These are phyloP conservation scores for Fusarium agapanthi DNA, from an alignment of 2,329 filamentous ascomycete genomes.

Conservation along the genomic window DNA sequence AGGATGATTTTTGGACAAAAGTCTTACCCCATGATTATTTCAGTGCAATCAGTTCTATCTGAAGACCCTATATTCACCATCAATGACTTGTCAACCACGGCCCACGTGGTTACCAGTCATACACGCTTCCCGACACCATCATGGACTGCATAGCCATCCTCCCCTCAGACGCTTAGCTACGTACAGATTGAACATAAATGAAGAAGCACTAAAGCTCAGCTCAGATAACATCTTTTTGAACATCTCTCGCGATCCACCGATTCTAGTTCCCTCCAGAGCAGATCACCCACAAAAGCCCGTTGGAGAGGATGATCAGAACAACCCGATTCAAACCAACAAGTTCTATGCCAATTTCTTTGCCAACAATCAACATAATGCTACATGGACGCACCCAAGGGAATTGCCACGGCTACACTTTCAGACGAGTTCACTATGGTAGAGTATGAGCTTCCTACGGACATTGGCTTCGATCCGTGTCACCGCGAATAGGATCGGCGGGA, in stretches of 20 bases:
- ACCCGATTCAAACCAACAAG: background rate
- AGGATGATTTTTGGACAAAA: no score
- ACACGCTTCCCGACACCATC: background rate
- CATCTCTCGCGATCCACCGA: background rate
- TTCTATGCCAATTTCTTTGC: background rate
- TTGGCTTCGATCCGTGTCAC: background rate
- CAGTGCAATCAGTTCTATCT: rapidly evolving
- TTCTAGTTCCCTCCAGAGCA: background rate
- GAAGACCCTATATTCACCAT: rapidly evolving
- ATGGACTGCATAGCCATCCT: background rate
- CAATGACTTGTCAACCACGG: rapidly evolving
- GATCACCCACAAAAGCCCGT: background rate
- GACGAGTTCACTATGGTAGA: background rate
- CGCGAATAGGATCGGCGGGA: background rate
- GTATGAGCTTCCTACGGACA: background rate
- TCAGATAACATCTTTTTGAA: background rate
- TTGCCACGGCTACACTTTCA: background rate
- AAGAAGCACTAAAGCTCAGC: rapidly evolving
- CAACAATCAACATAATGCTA: background rate
- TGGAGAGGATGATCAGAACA: rapidly evolving
- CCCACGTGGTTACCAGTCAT: rapidly evolving
- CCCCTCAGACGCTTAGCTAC: background rate
- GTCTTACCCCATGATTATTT: rapidly evolving
- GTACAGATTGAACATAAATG: rapidly evolving
- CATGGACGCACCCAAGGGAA: background rate